Conservation (phyloP, 768 basidiomycete genomes). For the Phanerochaete carnosa region DNA sequence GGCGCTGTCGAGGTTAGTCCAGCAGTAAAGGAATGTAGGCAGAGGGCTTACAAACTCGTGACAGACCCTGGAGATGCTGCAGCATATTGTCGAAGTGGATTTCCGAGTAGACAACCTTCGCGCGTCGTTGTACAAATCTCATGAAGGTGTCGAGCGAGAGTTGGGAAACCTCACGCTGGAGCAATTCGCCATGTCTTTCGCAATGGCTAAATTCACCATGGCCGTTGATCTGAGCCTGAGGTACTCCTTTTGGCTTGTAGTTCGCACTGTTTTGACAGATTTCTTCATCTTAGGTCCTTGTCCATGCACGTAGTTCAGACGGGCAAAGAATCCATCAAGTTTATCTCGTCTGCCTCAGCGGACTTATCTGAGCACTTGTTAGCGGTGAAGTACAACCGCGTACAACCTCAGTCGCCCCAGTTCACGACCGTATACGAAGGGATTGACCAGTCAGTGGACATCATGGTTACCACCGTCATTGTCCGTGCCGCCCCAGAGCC, state of each 20-base stretch:
- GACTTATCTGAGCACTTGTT: slow-evolving; percentile 62
- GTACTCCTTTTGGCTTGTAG: slow-evolving; percentile 33
- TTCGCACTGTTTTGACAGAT: neutral
- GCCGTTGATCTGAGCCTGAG: slow-evolving; percentile 78
- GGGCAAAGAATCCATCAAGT: slow-evolving; percentile 47
- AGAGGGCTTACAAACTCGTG: slow-evolving; percentile 13
- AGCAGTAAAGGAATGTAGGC: neutral
- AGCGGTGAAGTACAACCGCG: slow-evolving; percentile 71
- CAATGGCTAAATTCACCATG: slow-evolving; percentile 82
- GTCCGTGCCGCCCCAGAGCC: slow-evolving; percentile 89
- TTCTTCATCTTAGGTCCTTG: slow-evolving; percentile 51
- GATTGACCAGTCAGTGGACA: slow-evolving; percentile 84
- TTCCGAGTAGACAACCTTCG: slow-evolving; percentile 85
- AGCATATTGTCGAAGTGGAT: slow-evolving; percentile 75
- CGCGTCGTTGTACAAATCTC: slow-evolving; percentile 74
- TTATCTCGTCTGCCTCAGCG: slow-evolving; percentile 59
- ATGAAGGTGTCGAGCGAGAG: slow-evolving; percentile 61
- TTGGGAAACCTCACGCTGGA: slow-evolving; percentile 80
- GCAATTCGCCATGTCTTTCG: slow-evolving; percentile 72
- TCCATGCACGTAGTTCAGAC: slow-evolving; percentile 71
- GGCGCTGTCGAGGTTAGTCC: slow-evolving; percentile 41
- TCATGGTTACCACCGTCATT: slow-evolving; percentile 86
- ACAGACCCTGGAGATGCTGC: slow-evolving; percentile 43
- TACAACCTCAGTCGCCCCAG: slow-evolving; percentile 83
- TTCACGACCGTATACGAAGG: slow-evolving; percentile 76